Percentiles rank a stretch among this genome's conserved stretches.
Conservation (phyloP, 164 flowering plant genomes). For the Macadamia integrifolia region DNA sequence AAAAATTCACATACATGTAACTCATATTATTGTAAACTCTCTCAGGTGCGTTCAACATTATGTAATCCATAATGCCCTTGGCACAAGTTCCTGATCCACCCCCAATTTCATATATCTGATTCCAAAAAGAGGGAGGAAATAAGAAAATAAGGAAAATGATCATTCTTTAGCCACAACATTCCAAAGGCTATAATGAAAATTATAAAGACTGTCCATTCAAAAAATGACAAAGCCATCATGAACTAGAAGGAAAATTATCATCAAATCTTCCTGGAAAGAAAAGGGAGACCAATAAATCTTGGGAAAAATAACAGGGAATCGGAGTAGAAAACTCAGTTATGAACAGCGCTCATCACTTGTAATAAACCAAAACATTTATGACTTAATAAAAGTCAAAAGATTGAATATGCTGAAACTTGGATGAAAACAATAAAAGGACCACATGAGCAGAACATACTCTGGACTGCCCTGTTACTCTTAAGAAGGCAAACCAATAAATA, state of each 20-base stretch:
- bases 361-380: background rate
- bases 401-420: background rate
- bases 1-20: conserved; percentile 63
- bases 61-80: conserved; percentile 96
- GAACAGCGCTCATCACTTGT: background rate
- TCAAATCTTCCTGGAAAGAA: conserved; percentile 1
- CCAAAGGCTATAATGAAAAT: conserved; percentile 1
- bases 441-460: background rate
- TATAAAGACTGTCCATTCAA: too few species aligned
- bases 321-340: background rate
- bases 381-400: background rate
- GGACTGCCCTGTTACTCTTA: too few species aligned
- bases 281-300: background rate
- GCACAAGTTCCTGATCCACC: conserved; percentile 99
- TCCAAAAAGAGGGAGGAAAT: conserved; percentile 7
- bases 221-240: background rate
- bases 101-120: conserved; percentile 97
- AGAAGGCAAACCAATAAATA: background rate
- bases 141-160: conserved; percentile 6
- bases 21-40: conserved; percentile 84
- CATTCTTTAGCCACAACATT: conserved; percentile 6
- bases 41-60: conserved; percentile 88
- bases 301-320: background rate
- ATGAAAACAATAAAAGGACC: background rate
- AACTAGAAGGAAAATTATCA: conserved; percentile 2